Evolutionary conservation across 805 yeast species (phyloP).

Genomic region (Candida pseudofarinosa): DNA sequence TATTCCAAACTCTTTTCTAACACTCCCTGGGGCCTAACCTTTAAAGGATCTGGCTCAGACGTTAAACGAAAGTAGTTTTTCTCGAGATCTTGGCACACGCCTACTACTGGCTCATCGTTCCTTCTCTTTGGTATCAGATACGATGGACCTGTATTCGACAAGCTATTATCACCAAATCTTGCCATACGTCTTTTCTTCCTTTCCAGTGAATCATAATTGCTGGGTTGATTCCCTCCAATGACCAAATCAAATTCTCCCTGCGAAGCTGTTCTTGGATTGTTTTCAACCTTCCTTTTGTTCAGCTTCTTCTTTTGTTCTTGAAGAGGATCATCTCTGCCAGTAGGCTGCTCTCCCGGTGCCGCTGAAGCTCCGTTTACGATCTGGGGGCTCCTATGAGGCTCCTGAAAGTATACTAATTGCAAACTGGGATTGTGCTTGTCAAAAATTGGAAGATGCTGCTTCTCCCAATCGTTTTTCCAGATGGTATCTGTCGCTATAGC

Average conservation of each 20-base stretch:
- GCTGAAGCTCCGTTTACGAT: background rate
- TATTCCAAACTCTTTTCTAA: constrained; percentile 54
- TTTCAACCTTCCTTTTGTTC: background rate
- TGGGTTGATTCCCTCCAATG: background rate
- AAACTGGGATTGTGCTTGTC: constrained; percentile 9
- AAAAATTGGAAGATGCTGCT: constrained; percentile 46
- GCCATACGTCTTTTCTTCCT: constrained; percentile 43
- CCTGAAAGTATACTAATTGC: constrained; percentile 10
- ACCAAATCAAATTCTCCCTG: background rate
- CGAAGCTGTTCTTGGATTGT: background rate
- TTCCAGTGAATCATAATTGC: constrained; percentile 23
- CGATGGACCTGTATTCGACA: constrained; percentile 4
- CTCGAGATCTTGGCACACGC: constrained; percentile 63
- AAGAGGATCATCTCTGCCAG: background rate
- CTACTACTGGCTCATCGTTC: constrained; percentile 40
- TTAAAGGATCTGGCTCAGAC: constrained; percentile 82
- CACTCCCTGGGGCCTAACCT: constrained; percentile 70
- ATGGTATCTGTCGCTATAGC: constrained; percentile 45
- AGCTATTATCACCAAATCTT: constrained; percentile 39
- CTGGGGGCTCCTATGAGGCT: background rate
- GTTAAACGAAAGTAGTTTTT: constrained; percentile 82
- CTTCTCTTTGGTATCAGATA: constrained; percentile 1
- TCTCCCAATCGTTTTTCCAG: constrained; percentile 51
- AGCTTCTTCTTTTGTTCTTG: background rate
- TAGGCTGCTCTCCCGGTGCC: background rate